Percentiles rank a stretch among this genome's conserved stretches.
These are phyloP conservation scores for Coemansia sp. DNA, from an alignment of 192 early-diverging fungal species.

Conservation along the genomic window DNA sequence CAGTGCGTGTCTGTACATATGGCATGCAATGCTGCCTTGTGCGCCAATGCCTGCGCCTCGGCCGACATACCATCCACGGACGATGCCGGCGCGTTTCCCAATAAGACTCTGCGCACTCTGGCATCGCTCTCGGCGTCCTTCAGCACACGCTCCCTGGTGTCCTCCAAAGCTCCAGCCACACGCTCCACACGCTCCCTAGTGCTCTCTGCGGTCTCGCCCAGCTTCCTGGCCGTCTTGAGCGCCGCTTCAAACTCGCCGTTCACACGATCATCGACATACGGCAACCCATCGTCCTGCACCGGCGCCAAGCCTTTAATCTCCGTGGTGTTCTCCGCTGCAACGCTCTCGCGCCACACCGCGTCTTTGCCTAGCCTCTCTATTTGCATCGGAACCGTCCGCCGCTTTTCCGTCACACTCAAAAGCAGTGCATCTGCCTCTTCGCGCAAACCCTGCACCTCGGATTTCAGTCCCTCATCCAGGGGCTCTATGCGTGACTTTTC, in stretches of 20 bases:
- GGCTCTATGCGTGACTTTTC: constrained; percentile 36
- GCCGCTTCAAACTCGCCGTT: constrained; percentile 36
- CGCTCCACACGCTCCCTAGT: constrained; percentile 2
- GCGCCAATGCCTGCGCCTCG: constrained; percentile 19
- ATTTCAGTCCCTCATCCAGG: constrained; percentile 31
- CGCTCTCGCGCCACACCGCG: constrained; percentile 30
- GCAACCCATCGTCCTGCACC: constrained; percentile 4
- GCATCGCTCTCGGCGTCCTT: constrained; percentile 2
- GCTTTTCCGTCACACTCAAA: constrained; percentile 25
- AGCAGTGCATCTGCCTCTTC: constrained; percentile 37
- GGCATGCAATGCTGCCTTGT: constrained; percentile 42
- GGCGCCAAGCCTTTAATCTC: constrained; percentile 2
- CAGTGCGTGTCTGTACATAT: constrained; percentile 9
- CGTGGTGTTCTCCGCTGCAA: constrained; percentile 34
- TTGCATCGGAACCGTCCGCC: constrained; percentile 38
- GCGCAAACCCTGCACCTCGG: constrained; percentile 30
- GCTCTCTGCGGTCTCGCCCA: constrained; percentile 5
- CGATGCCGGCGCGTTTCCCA: constrained; percentile 1
- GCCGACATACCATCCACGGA: background rate
- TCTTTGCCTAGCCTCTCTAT: constrained; percentile 35
- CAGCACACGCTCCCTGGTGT: constrained; percentile 4
- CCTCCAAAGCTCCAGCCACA: constrained; percentile 11
- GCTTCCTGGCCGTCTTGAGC: constrained; percentile 5
- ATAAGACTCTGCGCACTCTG: constrained; percentile 15
- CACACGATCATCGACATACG: constrained; percentile 31